phyloP scores from a whole-genome alignment of 805 yeast genomes.

The Wickerhamiella spandovensis region DNA sequence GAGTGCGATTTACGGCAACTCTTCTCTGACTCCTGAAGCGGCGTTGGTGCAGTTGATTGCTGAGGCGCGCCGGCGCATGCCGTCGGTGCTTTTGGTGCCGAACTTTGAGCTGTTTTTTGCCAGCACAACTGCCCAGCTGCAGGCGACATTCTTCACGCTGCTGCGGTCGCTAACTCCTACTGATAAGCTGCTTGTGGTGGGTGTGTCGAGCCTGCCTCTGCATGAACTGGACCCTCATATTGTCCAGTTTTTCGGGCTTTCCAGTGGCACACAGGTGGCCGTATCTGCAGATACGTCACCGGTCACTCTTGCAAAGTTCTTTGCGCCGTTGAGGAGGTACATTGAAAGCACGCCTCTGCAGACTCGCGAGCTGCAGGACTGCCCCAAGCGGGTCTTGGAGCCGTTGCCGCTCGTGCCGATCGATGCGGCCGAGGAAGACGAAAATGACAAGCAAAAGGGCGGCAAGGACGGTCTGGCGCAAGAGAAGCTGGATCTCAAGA shows the following conservation, averaged over 20 bases:
- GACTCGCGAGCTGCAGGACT: conserved; percentile 48
- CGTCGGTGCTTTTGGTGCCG: conserved; percentile 74
- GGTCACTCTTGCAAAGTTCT: conserved; percentile 42
- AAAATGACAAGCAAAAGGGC: neutral
- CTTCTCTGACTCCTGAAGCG: conserved; percentile 72
- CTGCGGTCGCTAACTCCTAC: conserved; percentile 53
- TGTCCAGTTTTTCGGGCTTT: conserved; percentile 44
- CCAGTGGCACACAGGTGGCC: conserved; percentile 29
- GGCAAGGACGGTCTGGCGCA: neutral
- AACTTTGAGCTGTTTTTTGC: conserved; percentile 64
- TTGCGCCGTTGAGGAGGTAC: conserved; percentile 39
- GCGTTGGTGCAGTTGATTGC: conserved; percentile 68
- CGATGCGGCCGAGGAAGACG: conserved; percentile 18
- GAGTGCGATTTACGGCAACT: conserved; percentile 61
- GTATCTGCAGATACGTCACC: conserved; percentile 27
- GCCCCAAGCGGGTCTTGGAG: conserved; percentile 28
- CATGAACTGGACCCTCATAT: conserved; percentile 35
- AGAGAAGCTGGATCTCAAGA: conserved; percentile 45
- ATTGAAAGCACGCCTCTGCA: conserved; percentile 55
- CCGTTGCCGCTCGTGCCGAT: conserved; percentile 28
- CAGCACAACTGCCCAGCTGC: conserved; percentile 55
- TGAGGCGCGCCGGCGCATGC: conserved; percentile 83
- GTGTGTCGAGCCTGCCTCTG: conserved; percentile 43
- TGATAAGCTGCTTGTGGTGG: conserved; percentile 64
- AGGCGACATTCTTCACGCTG: conserved; percentile 56